Base-by-base conservation (phyloP, 306 rosid genomes). In the Lathyrus tuberosus region DNA sequence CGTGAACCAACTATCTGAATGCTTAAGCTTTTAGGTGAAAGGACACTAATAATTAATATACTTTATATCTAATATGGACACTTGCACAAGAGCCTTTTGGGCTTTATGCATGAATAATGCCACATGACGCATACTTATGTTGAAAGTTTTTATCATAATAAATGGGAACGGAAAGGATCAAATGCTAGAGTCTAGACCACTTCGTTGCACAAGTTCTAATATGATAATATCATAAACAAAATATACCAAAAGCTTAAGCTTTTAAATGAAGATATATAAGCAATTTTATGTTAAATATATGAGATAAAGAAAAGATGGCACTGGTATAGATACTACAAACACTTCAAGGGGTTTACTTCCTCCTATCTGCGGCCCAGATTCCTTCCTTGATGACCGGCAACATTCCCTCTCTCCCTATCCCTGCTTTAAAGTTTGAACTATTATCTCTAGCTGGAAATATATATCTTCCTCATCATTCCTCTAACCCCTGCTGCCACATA, bases 231-330 rank as follows among this genome's bases (percentile, higher is more conserved):
- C 9, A 42, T 64, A 65, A 26, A 28, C 56, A 5, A 44, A 24
- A 24, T 65, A 44, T 14, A 28, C 24, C 14, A 14, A 44, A 46
- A 15, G 24, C 42, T n/a, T 65, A 65, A 65, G 26, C 15, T 44
- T 65, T 43, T n/a, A 44, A 41, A 33, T 26, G 24, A 65, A 26
- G 26, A 46, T 6, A 9, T 6, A 22, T n/a, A 1, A 3, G 14
- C 7, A 5, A n/a, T 9, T 22, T 42, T 28, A 46, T 65, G 35
- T n/a, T 44, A 44, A 14, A 65, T 26, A 42, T 8, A 1, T 26
- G 10, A 26, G 35, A 65, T 43, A 70, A 28, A 71, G 20, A 71
- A 17, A 30, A 67, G 22, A 67, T 18, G 61, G 46, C n/a, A 59
- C 10, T 14, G 9, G 51, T 71, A 31, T 15, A 60, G 49, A 60